phyloP scores from a whole-genome alignment of 306 rosid species.

The Bauhinia variegata region DNA sequence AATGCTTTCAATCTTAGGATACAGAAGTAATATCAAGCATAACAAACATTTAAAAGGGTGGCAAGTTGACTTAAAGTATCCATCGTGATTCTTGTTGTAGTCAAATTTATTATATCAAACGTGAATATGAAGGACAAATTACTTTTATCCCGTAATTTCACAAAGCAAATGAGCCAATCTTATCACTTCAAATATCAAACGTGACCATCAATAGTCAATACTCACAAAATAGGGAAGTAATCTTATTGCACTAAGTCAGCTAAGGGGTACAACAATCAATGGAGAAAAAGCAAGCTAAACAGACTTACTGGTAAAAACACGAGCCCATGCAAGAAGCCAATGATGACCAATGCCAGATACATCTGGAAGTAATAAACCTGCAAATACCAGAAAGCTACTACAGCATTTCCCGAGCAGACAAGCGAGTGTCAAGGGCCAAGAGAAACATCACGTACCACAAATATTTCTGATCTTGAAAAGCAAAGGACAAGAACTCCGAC shows the following conservation, averaged over 20 bases:
- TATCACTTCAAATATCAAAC: neutral
- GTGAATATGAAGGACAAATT: too few relatives aligned
- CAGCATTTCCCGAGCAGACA: conserved; percentile 19
- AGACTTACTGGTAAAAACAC: conserved; percentile 88
- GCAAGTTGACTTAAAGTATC: neutral
- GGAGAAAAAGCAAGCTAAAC: conserved; percentile 25
- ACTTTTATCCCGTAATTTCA: neutral
- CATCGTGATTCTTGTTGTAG: neutral
- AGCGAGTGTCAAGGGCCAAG: conserved; percentile 27
- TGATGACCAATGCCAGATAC: conserved; percentile 91
- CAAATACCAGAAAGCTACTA: conserved; percentile 42
- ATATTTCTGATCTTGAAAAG: conserved; percentile 90
- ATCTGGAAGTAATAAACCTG: conserved; percentile 97
- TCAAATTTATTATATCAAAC: neutral
- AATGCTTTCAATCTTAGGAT: neutral
- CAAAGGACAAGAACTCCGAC: conserved; percentile 91
- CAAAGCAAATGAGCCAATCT: neutral
- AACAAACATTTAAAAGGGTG: neutral
- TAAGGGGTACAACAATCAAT: conserved; percentile 17
- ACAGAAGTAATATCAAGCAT: neutral
- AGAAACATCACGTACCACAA: conserved; percentile 70
- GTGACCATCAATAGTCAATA: conserved; percentile 30
- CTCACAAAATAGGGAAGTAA: conserved; percentile 25
- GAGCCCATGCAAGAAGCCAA: conserved; percentile 96
- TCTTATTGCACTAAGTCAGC: neutral